These are phyloP conservation scores for Hanseniaspora osmophila DNA, from an alignment of 805 yeast genomes.

Conservation along the genomic window DNA sequence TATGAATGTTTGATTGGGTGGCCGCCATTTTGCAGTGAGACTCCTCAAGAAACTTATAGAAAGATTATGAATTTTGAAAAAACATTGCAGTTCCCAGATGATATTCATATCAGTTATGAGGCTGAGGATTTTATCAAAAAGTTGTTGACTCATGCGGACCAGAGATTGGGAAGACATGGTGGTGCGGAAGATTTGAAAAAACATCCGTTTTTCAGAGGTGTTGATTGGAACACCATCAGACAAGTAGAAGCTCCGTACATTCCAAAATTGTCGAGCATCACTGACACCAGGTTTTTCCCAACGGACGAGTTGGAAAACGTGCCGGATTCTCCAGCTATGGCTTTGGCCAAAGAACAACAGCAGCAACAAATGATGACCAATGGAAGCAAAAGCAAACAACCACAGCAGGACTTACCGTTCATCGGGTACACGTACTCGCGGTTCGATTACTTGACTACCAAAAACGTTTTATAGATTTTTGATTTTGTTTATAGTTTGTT, in stretches of 20 bases:
- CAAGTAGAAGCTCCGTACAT: conserved; percentile 87
- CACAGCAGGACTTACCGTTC: conserved; percentile 80
- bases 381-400: conserved; percentile 28
- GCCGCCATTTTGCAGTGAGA: conserved; percentile 94
- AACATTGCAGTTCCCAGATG: conserved; percentile 78
- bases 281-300: conserved; percentile 96
- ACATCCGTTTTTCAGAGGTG: conserved; percentile 92
- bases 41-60: conserved; percentile 85
- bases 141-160: conserved; percentile 62
- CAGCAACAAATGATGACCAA: conserved; percentile 18
- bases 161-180: conserved; percentile 73
- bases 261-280: conserved; percentile 79
- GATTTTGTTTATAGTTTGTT: not conserved
- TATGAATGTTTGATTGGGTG: conserved; percentile 91
- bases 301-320: conserved; percentile 91
- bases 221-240: conserved; percentile 81
- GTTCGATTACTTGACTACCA: conserved; percentile 79
- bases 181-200: conserved; percentile 84
- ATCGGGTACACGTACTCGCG: conserved; percentile 94
- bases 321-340: conserved; percentile 74
- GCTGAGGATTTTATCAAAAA: conserved; percentile 75
- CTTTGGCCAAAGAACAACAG: conserved; percentile 42
- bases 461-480: conserved; percentile 32
- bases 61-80: conserved; percentile 88
- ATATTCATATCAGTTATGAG: conserved; percentile 76